Evolutionary conservation across 2,329 filamentous ascomycete genomes (phyloP), one percentile per base, ranked within the genome.

Genomic region (Exophiala lecanii-corni): DNA sequence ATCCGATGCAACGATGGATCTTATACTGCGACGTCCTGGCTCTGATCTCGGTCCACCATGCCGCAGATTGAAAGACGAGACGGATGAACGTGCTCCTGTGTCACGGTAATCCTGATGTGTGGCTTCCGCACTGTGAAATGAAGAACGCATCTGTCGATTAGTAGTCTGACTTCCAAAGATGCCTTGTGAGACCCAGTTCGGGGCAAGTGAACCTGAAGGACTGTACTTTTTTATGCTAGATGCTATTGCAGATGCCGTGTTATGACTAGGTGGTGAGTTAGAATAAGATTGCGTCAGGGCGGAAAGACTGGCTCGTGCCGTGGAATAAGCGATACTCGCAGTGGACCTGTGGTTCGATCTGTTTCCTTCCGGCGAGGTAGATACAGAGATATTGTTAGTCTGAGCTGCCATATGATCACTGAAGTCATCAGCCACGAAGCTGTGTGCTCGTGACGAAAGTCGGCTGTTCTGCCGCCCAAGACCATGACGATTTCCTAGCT

Each of bases 1-100:
- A 47, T 65, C 19, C 4, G 41, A 34, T 65, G 64, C 39, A 59
- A 65, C 43, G 64, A 66, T 10, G 58, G 61, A 42, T 67, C 67
- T 32, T 12, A 43, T 9, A 21, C 34, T 59, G 53, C n/a, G 57
- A 53, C 23, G 58, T n/a, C 26, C 30, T 2, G 32, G 18, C 5
- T 36, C 34, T 15, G 33, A 39, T 9, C 39, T 36, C 10, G 21
- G 15, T 7, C 6, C 23, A 7, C 12, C 23, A 26, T 26, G 31
- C 12, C 41, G 42, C 10, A 45, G 19, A 13, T 38, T 40, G 3
- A 32, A 31, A 15, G 43, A 44, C 12, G 51, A 45, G 10, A 48
- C 9, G 12, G 41, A 46, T 9, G 49, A 25, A 12, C 51, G 49
- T 16, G 41, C 25, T 18, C 35, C 30, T 5, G 28, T 20, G 19